Evolutionary conservation across 2,329 filamentous ascomycete species (phyloP), one percentile per base, ranked within the genome.

Genomic region (Fusarium denticulatum): DNA sequence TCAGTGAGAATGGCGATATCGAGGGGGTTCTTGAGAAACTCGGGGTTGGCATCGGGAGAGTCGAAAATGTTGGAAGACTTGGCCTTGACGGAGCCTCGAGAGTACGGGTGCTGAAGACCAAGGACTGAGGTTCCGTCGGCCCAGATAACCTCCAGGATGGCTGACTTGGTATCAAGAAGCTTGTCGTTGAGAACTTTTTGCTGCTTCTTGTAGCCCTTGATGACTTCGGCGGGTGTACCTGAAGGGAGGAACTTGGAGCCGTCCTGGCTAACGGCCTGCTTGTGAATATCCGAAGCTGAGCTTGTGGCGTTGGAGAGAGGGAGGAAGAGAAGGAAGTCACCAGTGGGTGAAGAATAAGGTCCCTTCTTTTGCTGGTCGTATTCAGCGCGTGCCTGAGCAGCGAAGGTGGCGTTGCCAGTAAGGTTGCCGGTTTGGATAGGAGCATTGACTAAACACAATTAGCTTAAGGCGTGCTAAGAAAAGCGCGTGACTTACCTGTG

Each of bases 61-160:
- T 76, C 75, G 3, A 76, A 76, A n/a, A 68, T 62, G 30, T 34
- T 64, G 11, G 61, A 59, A 26, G 75, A 72, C 5, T 32, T 59
- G n/a, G 72, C 63, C 22, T 72, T 76, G 30, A 76, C 55, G n/a
- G 47, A 68, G 8, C 75, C 75, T 47, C 75, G 67, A 5, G 75
- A 76, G 49, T 76, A 76, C 5, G 75, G 75, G 30, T 76, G 74
- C 28, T 76, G 67, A 2, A 76, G 75, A 13, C 72, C 72, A 0
- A 76, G 34, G 3, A 75, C 5, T 3, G 72, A 26, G 10, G 36
- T 45, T 14, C 74, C 70, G 5, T 77, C 74, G 8, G 47, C 40
- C 75, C 75, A 77, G 26, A 77, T 74, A 7, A 74, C 1, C 52
- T 76, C 75, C 9, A 76, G 47, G 1, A 67, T 50, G 6, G 62